These are phyloP conservation scores for Gonium pectorale DNA, from an alignment of 139 green algal species.

Conservation along the genomic window DNA sequence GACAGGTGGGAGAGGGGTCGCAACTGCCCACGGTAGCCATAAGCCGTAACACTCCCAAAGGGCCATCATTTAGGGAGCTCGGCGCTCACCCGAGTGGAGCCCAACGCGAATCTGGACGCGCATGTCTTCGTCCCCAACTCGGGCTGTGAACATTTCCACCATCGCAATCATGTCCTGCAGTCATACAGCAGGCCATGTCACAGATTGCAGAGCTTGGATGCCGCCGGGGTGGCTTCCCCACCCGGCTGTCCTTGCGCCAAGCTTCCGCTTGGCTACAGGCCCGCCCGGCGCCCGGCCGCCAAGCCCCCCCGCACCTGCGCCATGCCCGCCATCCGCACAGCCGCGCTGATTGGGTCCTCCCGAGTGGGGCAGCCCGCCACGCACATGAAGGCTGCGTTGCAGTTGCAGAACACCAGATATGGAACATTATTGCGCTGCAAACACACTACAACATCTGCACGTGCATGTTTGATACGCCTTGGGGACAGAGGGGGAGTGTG, in stretches of 20 bases:
- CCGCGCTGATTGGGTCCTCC: constrained; percentile 14
- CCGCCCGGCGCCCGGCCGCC: neutral
- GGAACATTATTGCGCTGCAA: no score
- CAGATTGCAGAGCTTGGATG: no score
- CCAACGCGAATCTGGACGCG: constrained; percentile 20
- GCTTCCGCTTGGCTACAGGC: no score
- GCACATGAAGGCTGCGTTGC: constrained; percentile 37
- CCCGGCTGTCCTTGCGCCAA: no score
- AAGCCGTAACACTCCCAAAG: no score
- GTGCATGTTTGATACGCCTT: no score
- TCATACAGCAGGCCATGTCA: neutral
- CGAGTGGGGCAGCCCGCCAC: constrained; percentile 21
- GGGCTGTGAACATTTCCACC: neutral
- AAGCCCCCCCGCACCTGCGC: neutral
- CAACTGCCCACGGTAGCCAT: no score
- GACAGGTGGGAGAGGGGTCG: neutral
- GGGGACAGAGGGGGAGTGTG: no score
- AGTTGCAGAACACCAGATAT: no score
- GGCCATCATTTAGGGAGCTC: no score
- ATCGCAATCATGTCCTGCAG: constrained; percentile 29
- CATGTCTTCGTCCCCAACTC: constrained; percentile 27
- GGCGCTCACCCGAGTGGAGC: constrained; percentile 20
- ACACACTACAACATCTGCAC: no score
- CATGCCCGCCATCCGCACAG: constrained; percentile 39
- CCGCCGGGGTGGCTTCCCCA: no score